A percentile compares a stretch with the other conserved stretches of the same genome.
Evolutionary conservation across 2,329 filamentous ascomycete genomes (phyloP).

Genomic region (Monosporascus sp.): DNA sequence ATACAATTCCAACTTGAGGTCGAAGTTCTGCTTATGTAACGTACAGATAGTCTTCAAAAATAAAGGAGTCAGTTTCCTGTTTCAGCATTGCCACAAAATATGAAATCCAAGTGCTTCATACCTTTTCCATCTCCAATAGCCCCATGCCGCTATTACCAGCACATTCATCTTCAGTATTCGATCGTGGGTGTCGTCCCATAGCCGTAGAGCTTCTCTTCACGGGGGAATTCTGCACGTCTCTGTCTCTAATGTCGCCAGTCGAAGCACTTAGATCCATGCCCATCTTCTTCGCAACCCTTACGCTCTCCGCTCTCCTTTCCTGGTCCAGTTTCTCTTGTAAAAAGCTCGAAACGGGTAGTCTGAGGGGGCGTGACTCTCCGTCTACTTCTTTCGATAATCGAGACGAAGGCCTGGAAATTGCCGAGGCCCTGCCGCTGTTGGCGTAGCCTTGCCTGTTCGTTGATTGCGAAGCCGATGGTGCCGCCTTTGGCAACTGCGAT

Average conservation of each 20-base stretch:
- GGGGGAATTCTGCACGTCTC: constrained; percentile 32
- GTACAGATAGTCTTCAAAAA: constrained; percentile 53
- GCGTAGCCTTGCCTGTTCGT: constrained; percentile 36
- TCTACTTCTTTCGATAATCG: constrained; percentile 37
- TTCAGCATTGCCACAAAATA: not conserved
- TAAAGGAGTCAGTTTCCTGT: constrained; percentile 3
- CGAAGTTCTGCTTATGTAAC: constrained; percentile 71
- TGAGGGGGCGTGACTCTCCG: constrained; percentile 34
- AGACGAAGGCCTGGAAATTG: constrained; percentile 31
- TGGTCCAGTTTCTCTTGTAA: constrained; percentile 50
- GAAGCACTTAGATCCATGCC: constrained; percentile 32
- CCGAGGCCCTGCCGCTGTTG: constrained; percentile 28
- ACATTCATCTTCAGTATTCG: constrained; percentile 35
- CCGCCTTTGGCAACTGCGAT: constrained; percentile 32
- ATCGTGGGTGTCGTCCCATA: constrained; percentile 36
- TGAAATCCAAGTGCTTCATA: constrained; percentile 27
- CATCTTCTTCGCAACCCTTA: constrained; percentile 33
- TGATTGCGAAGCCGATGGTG: constrained; percentile 30
- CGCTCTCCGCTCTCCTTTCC: constrained; percentile 44
- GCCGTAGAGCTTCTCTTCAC: constrained; percentile 24
- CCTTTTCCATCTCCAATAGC: constrained; percentile 63
- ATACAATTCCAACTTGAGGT: constrained; percentile 67
- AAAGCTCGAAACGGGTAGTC: constrained; percentile 40
- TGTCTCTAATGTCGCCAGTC: constrained; percentile 31
- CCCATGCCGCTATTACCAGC: constrained; percentile 51